Conservation (phyloP, 2,329 filamentous ascomycete genomes). For the Paecilomyces niveus region DNA sequence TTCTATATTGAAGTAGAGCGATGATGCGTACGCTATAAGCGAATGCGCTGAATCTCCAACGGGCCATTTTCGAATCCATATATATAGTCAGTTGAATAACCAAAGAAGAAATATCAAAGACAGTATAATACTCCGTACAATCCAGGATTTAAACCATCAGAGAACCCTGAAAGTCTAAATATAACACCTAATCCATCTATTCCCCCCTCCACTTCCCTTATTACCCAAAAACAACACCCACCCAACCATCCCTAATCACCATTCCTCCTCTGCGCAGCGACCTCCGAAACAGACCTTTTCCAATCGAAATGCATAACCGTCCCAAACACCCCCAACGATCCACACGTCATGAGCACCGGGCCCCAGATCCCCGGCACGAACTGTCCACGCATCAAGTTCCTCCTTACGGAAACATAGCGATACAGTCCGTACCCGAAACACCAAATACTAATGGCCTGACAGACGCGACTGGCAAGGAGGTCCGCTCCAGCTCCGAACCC, state of each 20-base stretch:
- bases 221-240: too few species aligned
- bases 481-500: not conserved
- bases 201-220: not conserved
- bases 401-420: conserved; percentile 18
- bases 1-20: too few species aligned
- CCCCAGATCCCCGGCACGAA: conserved; percentile 25
- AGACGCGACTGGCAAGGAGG: conserved; percentile 11
- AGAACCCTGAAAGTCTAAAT: too few species aligned
- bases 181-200: too few species aligned
- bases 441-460: conserved; percentile 19
- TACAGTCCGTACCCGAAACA: conserved; percentile 22
- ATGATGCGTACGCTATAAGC: too few species aligned
- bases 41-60: too few species aligned
- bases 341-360: conserved; percentile 20
- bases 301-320: conserved; percentile 4
- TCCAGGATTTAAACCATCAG: too few species aligned
- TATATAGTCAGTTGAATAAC: too few species aligned
- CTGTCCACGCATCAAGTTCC: conserved; percentile 15
- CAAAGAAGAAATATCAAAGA: too few species aligned
- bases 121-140: too few species aligned
- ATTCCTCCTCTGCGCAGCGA: not conserved
- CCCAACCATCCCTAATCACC: not conserved
- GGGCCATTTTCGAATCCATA: too few species aligned
- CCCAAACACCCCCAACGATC: conserved; percentile 9
- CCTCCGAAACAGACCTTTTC: not conserved